Evolutionary conservation across 106 monocot species (phyloP).

Genomic region (Allium fistulosum): DNA sequence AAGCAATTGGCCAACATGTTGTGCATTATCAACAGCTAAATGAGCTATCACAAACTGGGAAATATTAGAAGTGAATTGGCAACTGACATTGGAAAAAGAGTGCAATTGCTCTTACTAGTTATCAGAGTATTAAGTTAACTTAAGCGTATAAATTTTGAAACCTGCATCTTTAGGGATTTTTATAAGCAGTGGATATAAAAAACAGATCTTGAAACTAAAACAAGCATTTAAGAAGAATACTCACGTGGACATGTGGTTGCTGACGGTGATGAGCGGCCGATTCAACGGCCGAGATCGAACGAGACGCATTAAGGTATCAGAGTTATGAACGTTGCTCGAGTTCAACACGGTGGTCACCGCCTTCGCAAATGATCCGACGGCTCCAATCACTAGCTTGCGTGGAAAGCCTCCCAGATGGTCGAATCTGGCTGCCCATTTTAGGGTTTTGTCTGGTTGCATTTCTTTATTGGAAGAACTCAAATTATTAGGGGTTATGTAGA

Average conservation of each 20-base stretch:
- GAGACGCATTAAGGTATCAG: constrained; percentile 67
- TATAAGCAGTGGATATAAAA: background rate
- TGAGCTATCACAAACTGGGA: background rate
- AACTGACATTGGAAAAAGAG: background rate
- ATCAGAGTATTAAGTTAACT: too few relatives aligned
- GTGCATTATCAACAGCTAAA: too few relatives aligned
- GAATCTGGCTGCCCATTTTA: constrained; percentile 43
- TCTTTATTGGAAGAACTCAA: too few relatives aligned
- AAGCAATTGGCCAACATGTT: too few relatives aligned
- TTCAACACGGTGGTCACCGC: constrained; percentile 56
- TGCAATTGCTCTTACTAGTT: too few relatives aligned
- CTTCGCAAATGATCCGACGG: constrained; percentile 80
- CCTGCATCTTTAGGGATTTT: background rate
- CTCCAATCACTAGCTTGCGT: constrained; percentile 35
- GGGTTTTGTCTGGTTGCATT: background rate
- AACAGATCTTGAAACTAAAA: background rate
- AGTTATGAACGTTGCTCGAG: constrained; percentile 79
- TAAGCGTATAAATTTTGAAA: background rate
- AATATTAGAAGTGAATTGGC: background rate
- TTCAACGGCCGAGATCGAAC: constrained; percentile 59
- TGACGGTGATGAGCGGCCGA: constrained; percentile 86
- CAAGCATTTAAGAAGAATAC: background rate
- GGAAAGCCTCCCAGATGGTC: constrained; percentile 54
- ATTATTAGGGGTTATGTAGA: too few relatives aligned
- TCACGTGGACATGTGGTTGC: constrained; percentile 99